phyloP scores from a whole-genome alignment of 345 rosid genomes.

The Durio zibethinus region DNA sequence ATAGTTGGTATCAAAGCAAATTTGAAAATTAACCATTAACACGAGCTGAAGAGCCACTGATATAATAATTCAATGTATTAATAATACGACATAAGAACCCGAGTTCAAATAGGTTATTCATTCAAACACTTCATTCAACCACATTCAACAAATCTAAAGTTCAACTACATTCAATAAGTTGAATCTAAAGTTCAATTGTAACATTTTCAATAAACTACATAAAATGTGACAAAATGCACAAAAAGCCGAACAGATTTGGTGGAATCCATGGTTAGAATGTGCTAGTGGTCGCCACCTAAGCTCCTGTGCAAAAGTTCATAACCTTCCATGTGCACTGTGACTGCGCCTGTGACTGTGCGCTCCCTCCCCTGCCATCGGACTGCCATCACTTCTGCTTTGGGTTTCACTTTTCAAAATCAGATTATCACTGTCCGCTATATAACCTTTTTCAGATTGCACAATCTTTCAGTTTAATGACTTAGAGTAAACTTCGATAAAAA shows the following conservation, averaged over 20 bases:
- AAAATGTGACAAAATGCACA: slow-evolving; percentile 10
- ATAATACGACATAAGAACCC: neutral
- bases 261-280: neutral
- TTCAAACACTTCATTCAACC: too few relatives aligned
- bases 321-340: slow-evolving; percentile 21
- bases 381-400: neutral
- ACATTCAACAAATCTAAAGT: too few relatives aligned
- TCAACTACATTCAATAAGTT: too few relatives aligned
- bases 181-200: too few relatives aligned
- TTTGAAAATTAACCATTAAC: neutral
- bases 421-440: too few relatives aligned
- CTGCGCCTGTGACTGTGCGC: too few relatives aligned
- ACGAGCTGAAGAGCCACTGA: neutral
- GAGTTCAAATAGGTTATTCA: too few relatives aligned
- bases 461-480: too few relatives aligned
- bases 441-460: too few relatives aligned
- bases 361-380: too few relatives aligned
- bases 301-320: neutral
- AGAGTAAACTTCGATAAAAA: too few relatives aligned
- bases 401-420: neutral
- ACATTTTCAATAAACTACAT: neutral
- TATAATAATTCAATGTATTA: neutral
- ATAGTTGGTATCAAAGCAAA: neutral
- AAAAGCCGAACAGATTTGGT: slow-evolving; percentile 13
- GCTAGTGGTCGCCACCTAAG: slow-evolving; percentile 24